Evolutionary conservation across 2,329 filamentous ascomycete species (phyloP).

Genomic region (Fusarium irregulare): DNA sequence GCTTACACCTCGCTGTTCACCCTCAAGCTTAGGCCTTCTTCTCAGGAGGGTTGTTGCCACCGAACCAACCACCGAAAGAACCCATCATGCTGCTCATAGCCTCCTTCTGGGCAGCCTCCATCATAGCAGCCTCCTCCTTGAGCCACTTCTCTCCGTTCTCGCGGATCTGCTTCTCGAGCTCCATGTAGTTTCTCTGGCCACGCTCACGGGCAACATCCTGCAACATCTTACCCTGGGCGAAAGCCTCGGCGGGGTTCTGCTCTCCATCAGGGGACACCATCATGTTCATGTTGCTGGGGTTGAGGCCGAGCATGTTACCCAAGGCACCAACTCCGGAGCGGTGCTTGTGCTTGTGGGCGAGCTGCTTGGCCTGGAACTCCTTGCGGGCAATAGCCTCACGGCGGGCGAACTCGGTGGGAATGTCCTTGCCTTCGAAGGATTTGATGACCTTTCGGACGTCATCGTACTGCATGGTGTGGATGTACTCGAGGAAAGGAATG

Average conservation of each 20-base stretch:
- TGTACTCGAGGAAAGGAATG: conserved; percentile 97
- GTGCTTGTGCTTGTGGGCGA: conserved; percentile 68
- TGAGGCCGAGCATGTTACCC: conserved; percentile 80
- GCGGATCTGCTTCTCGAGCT: conserved; percentile 88
- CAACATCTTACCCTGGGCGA: conserved; percentile 95
- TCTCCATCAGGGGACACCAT: conserved; percentile 73
- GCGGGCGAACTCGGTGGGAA: conserved; percentile 88
- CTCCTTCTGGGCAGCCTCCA: conserved; percentile 91
- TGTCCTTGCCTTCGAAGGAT: conserved; percentile 89
- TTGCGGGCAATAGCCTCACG: conserved; percentile 87
- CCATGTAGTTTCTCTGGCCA: conserved; percentile 89
- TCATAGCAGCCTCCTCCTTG: conserved; percentile 88
- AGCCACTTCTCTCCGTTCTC: conserved; percentile 96
- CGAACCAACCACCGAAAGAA: conserved; percentile 63
- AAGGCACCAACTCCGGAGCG: conserved; percentile 75
- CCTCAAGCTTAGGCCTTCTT: conserved; percentile 38
- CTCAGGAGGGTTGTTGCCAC: conserved; percentile 32
- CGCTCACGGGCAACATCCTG: conserved; percentile 94
- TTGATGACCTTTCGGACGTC: conserved; percentile 89
- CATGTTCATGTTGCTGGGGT: conserved; percentile 72
- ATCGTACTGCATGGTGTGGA: conserved; percentile 90
- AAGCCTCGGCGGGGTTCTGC: conserved; percentile 76
- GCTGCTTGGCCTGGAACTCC: conserved; percentile 83
- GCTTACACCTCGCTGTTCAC: conserved; percentile 19
- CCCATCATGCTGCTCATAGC: conserved; percentile 93